phyloP scores from a whole-genome alignment of 2,329 filamentous ascomycete genomes.

The Ceratocystiopsis sp. region DNA sequence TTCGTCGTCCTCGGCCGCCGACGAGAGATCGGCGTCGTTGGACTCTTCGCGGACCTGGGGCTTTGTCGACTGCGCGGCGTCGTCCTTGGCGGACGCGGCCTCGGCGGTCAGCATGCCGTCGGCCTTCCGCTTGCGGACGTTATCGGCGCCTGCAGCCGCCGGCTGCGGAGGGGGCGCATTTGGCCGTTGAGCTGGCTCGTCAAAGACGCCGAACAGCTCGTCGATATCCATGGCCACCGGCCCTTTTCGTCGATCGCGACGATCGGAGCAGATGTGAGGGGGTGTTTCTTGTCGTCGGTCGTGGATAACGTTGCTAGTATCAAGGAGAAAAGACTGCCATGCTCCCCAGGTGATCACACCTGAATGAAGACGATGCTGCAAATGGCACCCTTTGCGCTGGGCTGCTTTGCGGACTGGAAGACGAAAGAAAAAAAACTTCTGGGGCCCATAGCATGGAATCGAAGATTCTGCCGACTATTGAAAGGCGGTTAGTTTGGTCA shows the following conservation, averaged over 20 bases:
- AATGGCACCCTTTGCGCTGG: slow-evolving; percentile 2
- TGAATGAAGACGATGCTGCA: slow-evolving; percentile 1
- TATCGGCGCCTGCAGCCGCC: slow-evolving; percentile 32
- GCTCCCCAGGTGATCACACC: neutral
- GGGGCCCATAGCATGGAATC: no score
- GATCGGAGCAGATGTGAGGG: neutral
- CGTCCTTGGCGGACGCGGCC: no score
- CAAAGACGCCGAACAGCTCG: slow-evolving; percentile 70
- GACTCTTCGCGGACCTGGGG: slow-evolving; percentile 15
- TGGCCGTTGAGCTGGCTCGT: slow-evolving; percentile 39
- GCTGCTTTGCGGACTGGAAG: no score
- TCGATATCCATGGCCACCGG: slow-evolving; percentile 34
- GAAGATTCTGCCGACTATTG: no score
- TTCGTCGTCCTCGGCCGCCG: slow-evolving; percentile 20
- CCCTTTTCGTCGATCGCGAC: no score
- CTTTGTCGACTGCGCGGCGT: no score
- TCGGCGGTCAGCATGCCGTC: slow-evolving; percentile 36
- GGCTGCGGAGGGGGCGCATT: slow-evolving; percentile 10
- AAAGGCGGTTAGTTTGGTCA: no score
- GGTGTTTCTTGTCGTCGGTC: neutral
- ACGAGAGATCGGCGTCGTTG: slow-evolving; percentile 15
- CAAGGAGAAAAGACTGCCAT: slow-evolving; percentile 1
- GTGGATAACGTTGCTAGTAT: neutral
- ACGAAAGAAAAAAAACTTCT: no score
- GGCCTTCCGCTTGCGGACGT: slow-evolving; percentile 66